Conservation (phyloP, 2,329 filamentous ascomycete species). For the Delphinella strobiligena region DNA sequence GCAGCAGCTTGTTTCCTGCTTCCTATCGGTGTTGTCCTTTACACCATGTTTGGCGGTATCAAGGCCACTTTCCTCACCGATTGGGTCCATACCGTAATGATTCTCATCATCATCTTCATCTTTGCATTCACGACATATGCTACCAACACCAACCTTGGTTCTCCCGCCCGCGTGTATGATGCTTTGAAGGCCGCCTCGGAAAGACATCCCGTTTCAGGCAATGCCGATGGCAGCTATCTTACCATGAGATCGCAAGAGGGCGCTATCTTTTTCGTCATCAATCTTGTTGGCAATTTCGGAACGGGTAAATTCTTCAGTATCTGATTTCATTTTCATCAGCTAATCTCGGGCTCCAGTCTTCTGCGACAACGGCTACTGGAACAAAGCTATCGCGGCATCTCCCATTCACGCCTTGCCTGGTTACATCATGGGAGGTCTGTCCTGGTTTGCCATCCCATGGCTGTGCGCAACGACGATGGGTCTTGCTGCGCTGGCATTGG, state of each 20-base stretch:
- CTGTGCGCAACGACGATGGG: slow-evolving; percentile 82
- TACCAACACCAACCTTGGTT: slow-evolving; percentile 59
- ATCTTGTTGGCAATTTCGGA: slow-evolving; percentile 72
- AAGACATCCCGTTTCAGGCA: slow-evolving; percentile 65
- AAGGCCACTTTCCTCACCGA: slow-evolving; percentile 82
- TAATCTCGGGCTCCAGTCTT: no score
- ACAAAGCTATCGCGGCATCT: slow-evolving; percentile 82
- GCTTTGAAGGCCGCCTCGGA: slow-evolving; percentile 56
- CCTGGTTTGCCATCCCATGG: slow-evolving; percentile 91
- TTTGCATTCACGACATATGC: slow-evolving; percentile 77
- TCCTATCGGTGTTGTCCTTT: slow-evolving; percentile 67
- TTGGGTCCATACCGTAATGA: slow-evolving; percentile 74
- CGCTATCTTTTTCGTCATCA: slow-evolving; percentile 72
- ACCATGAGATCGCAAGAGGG: slow-evolving; percentile 77
- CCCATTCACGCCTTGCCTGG: slow-evolving; percentile 78
- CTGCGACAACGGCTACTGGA: slow-evolving; percentile 54
- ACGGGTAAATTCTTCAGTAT: no score
- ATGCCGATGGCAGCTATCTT: slow-evolving; percentile 68
- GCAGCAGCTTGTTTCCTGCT: slow-evolving; percentile 75
- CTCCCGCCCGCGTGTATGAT: slow-evolving; percentile 67
- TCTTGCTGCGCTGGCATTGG: slow-evolving; percentile 66
- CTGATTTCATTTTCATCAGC: no score
- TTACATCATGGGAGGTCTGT: slow-evolving; percentile 75
- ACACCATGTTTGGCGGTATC: slow-evolving; percentile 64
- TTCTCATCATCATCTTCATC: slow-evolving; percentile 73